Evolutionary conservation across 345 rosid species (phyloP), one percentile per base, ranked within the genome.

Genomic region (Pugionium dolabratum): DNA sequence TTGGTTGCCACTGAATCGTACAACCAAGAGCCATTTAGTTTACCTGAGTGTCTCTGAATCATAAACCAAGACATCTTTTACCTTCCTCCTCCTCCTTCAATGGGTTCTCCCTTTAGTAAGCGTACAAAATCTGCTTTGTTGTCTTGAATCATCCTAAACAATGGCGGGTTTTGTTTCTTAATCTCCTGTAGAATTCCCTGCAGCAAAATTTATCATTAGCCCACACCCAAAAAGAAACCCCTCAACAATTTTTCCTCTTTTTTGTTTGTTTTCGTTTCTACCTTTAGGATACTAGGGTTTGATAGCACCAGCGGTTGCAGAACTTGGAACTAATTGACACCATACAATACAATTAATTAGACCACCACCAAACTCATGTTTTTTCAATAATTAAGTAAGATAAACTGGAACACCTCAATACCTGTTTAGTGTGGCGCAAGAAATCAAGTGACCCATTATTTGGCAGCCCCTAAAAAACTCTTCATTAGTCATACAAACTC

Each of bases 111-210:
- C 57, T 78, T 76, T 49, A 83, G 73, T 55, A 86, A 65, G 49
- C 77, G 85, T 64, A 81, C 76, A 52, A 89, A 86, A 60, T 84
- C 86, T 9, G 79, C 75, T 62, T 81, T 83, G 74, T 84, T 90
- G 60, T 87, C 91, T 78, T 72, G 85, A 66, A 87, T 84, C 44
- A 84, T 81, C 67, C 85, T 70, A 82, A 80, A 75, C 8, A 84
- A 69, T 3, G 83, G 78, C 47, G 86, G 89, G 59, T 85, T 82
- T 69, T 83, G 84, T 49, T 85, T 82, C 29, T 83, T 86, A 65
- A 85, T 67, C 62, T 79, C 88, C 70, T 82, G 85, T 18, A 18
- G 18, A 18, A 18, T 18, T 18, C 18, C 18, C 18, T 18, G 18
- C 18, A 18, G 18, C 18, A 18, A 18, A 18, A 18, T 18, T 18